A percentile compares a stretch with the other conserved stretches of the same genome.
Evolutionary conservation across 2,329 filamentous ascomycete species (phyloP).

Genomic region (Fusarium subtropicale): DNA sequence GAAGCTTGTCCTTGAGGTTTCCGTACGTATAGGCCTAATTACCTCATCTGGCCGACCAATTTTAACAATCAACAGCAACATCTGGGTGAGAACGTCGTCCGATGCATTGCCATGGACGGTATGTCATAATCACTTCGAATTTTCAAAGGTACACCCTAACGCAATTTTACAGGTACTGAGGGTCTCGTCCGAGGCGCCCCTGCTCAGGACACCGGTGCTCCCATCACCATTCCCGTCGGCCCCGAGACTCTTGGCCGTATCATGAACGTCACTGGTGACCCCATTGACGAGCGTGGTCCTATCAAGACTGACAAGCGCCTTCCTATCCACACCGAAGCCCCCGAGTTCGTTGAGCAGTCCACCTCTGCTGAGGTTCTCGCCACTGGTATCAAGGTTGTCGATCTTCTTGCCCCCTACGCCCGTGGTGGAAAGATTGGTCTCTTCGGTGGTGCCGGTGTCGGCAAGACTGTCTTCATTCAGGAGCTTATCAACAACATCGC

Average conservation of each 20-base stretch:
- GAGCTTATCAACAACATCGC: constrained; percentile 99
- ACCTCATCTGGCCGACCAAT: constrained; percentile 16
- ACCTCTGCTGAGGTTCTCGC: constrained; percentile 96
- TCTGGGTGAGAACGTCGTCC: constrained; percentile 98
- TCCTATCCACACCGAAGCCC: constrained; percentile 95
- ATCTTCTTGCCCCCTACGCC: constrained; percentile 97
- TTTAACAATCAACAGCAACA: constrained; percentile 81
- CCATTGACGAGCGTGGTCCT: constrained; percentile 98
- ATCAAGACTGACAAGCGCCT: constrained; percentile 91
- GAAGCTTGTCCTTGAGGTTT: constrained; percentile 95
- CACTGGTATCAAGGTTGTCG: constrained; percentile 99
- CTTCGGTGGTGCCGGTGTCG: constrained; percentile 99
- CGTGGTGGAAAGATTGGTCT: constrained; percentile 99
- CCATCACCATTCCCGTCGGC: constrained; percentile 97
- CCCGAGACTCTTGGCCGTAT: constrained; percentile 95
- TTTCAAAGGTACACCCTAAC: constrained; percentile 33
- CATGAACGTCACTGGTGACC: constrained; percentile 99
- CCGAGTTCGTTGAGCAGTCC: constrained; percentile 93
- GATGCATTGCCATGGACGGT: constrained; percentile 99
- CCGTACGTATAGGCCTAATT: constrained; percentile 69
- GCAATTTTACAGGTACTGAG: constrained; percentile 82
- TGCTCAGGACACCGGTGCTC: constrained; percentile 88
- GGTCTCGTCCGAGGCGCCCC: constrained; percentile 95
- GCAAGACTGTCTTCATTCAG: constrained; percentile 99
- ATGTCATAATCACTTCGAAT: constrained; percentile 55